Percentiles rank a stretch among this genome's conserved stretches.
Conservation (phyloP, 2,329 filamentous ascomycete species). For the Diplocarpon rosae region DNA sequence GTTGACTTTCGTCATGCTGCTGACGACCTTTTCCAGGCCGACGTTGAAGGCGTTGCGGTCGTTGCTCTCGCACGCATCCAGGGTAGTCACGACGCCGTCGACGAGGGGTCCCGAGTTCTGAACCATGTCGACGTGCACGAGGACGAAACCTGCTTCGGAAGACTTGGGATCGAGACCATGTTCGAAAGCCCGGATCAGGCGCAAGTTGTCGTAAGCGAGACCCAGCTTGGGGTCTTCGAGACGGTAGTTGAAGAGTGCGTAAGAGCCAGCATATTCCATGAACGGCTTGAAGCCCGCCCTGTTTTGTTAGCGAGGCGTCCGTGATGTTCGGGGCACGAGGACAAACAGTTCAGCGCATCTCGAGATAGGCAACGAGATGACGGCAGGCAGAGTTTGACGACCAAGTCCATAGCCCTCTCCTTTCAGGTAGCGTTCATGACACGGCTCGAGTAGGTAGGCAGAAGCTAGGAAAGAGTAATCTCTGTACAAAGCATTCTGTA, state of each 20-base stretch:
- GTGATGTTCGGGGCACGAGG: not conserved
- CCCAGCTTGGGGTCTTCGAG: constrained; percentile 44
- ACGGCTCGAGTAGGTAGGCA: constrained; percentile 84
- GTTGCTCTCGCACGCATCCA: constrained; percentile 43
- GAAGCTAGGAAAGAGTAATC: constrained; percentile 89
- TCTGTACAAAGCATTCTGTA: constrained; percentile 78
- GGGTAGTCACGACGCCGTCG: constrained; percentile 55
- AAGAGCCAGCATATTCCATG: constrained; percentile 71
- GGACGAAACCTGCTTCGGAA: constrained; percentile 91
- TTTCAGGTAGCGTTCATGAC: constrained; percentile 62
- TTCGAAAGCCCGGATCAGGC: constrained; percentile 85
- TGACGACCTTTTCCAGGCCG: constrained; percentile 50
- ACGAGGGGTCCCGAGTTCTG: constrained; percentile 72
- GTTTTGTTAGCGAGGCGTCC: constrained; percentile 10
- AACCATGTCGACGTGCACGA: constrained; percentile 94
- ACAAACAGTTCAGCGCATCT: constrained; percentile 78
- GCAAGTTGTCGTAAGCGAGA: constrained; percentile 56
- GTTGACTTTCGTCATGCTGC: constrained; percentile 60
- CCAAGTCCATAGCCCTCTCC: constrained; percentile 71
- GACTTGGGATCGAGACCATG: constrained; percentile 75
- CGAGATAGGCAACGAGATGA: constrained; percentile 71
- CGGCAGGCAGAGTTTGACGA: constrained; percentile 58
- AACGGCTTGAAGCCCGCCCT: constrained; percentile 73
- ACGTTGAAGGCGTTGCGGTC: constrained; percentile 51
- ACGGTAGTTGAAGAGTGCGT: constrained; percentile 59